A percentile compares a stretch with the other conserved stretches of the same genome.
phyloP scores from a whole-genome alignment of 2,329 filamentous ascomycete species.

The Paecilomyces formosus region DNA sequence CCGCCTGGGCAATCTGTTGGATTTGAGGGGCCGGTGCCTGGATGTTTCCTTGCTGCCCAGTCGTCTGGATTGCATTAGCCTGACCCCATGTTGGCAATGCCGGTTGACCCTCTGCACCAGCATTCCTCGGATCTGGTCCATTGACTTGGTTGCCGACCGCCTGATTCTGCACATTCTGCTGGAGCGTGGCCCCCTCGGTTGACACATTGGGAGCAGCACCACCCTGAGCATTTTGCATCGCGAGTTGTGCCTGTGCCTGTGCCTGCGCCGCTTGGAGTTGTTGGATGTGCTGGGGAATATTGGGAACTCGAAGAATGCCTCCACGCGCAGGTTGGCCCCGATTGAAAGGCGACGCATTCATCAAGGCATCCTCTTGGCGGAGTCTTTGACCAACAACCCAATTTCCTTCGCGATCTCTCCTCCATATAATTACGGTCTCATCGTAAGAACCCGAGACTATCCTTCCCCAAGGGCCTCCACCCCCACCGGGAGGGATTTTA shows the following conservation, averaged over 20 bases:
- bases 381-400: conserved; percentile 75
- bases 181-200: background rate
- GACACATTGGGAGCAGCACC: background rate
- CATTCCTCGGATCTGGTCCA: conserved; percentile 1
- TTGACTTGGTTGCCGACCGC: conserved; percentile 1
- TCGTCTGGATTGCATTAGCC: background rate
- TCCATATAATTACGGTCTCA: conserved; percentile 92
- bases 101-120: background rate
- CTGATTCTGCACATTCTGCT: background rate
- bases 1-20: conserved; percentile 1
- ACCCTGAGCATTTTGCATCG: background rate
- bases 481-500: conserved; percentile 82
- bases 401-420: conserved; percentile 71
- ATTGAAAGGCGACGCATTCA: conserved; percentile 16
- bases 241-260: background rate
- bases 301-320: background rate
- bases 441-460: conserved; percentile 98
- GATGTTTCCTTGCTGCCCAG: conserved; percentile 31
- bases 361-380: conserved; percentile 52
- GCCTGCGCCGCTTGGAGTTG: background rate
- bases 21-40: conserved; percentile 1
- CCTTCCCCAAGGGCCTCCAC: conserved; percentile 80
- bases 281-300: background rate
- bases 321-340: conserved; percentile 3
- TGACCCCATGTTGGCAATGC: conserved; percentile 4